Conservation (phyloP, 2,329 filamentous ascomycete species). For the Alternaria sp. region DNA sequence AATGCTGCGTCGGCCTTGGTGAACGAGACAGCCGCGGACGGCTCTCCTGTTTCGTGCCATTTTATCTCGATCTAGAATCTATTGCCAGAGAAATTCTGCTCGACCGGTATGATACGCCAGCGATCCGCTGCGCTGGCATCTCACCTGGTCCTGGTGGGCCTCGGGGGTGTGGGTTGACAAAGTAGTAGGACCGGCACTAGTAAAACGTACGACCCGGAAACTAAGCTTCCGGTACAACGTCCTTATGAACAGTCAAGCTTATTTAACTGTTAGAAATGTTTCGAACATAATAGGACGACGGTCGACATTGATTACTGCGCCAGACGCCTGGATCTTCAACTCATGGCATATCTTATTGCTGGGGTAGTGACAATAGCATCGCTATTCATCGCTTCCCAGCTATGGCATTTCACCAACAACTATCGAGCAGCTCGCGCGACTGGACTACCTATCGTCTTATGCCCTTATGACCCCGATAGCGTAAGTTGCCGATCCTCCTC, state of each 20-base stretch:
- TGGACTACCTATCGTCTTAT: constrained; percentile 1
- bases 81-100: not conserved
- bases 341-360: not conserved
- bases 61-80: not conserved
- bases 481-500: not conserved
- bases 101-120: not conserved
- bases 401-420: not conserved
- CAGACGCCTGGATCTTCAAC: not conserved
- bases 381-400: not conserved
- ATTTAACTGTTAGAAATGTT: not conserved
- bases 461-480: constrained; percentile 7
- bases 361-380: not conserved
- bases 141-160: not conserved
- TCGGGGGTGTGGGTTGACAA: not conserved
- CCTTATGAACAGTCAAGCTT: too few relatives aligned
- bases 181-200: not conserved
- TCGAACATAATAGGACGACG: not conserved
- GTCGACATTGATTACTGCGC: not conserved
- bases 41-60: not conserved
- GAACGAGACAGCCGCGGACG: not conserved
- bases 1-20: not conserved
- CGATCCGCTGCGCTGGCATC: not conserved
- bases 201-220: not conserved
- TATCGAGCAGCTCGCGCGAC: constrained; percentile 1
- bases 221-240: not conserved